Conservation (phyloP, 768 basidiomycete species). For the Boletales sp. region DNA sequence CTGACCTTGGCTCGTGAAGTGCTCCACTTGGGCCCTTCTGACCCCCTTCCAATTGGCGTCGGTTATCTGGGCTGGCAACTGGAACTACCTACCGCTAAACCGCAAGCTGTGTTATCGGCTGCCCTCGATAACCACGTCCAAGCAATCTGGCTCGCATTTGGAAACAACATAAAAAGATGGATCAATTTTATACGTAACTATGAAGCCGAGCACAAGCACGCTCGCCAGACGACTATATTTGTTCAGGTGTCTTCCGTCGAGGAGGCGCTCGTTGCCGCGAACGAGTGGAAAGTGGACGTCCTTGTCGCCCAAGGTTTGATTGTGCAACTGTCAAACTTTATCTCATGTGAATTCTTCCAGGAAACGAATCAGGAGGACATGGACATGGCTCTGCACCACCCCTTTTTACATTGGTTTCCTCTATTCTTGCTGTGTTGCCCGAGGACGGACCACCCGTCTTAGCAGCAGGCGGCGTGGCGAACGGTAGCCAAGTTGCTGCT, state of each 20-base stretch:
- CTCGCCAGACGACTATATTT: slow-evolving; percentile 52
- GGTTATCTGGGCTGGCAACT: slow-evolving; percentile 73
- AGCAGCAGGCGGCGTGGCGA: slow-evolving; percentile 72
- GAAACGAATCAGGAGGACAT: slow-evolving; percentile 80
- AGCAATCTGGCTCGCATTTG: slow-evolving; percentile 77
- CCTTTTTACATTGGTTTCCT: slow-evolving; percentile 55
- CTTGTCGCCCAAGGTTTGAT: slow-evolving; percentile 72
- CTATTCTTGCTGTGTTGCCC: slow-evolving; percentile 44
- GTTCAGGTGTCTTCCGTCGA: slow-evolving; percentile 60
- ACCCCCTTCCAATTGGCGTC: slow-evolving; percentile 59
- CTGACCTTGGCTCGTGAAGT: slow-evolving; percentile 48
- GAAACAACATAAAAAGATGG: slow-evolving; percentile 56
- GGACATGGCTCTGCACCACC: slow-evolving; percentile 56
- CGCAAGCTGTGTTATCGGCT: slow-evolving; percentile 41
- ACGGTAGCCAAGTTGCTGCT: slow-evolving; percentile 61
- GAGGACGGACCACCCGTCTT: slow-evolving; percentile 50
- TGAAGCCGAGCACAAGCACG: slow-evolving; percentile 40
- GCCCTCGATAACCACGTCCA: slow-evolving; percentile 54
- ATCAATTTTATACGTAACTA: slow-evolving; percentile 55
- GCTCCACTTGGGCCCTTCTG: slow-evolving; percentile 32
- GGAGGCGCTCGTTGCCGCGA: slow-evolving; percentile 56
- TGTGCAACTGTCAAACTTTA: not conserved
- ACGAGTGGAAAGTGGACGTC: slow-evolving; percentile 69
- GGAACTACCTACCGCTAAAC: slow-evolving; percentile 42
- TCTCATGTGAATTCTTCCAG: slow-evolving; percentile 33